Evolutionary conservation across 2,329 filamentous ascomycete genomes (phyloP).

Genomic region (Epichloe brachyelytri): DNA sequence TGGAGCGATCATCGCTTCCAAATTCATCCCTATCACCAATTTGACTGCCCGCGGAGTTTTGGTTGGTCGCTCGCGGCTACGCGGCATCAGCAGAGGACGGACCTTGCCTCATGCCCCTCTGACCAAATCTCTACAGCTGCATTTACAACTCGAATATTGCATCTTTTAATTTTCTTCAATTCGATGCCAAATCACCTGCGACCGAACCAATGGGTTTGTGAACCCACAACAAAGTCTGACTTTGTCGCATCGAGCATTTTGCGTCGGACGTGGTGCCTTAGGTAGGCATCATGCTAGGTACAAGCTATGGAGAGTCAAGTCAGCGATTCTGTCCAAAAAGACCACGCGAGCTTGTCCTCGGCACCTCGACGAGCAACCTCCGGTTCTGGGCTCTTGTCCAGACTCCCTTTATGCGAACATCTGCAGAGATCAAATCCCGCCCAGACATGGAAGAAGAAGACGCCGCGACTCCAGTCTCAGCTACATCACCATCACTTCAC

Average conservation of each 20-base stretch:
- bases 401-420: slow-evolving; percentile 50
- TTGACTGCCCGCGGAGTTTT: too few species aligned
- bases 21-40: too few species aligned
- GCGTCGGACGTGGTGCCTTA: not conserved
- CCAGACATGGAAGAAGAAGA: slow-evolving; percentile 22
- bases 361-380: slow-evolving; percentile 37
- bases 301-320: slow-evolving; percentile 5
- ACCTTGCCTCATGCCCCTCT: too few species aligned
- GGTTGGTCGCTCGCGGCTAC: too few species aligned
- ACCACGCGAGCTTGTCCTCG: slow-evolving; percentile 8
- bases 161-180: too few species aligned
- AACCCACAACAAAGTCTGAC: not conserved
- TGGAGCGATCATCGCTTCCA: too few species aligned
- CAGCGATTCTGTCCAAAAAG: slow-evolving; percentile 1
- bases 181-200: too few species aligned
- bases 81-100: too few species aligned
- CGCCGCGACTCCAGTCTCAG: slow-evolving; percentile 9
- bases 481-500: slow-evolving; percentile 16
- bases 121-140: too few species aligned
- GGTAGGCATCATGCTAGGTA: not conserved
- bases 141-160: too few species aligned
- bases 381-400: slow-evolving; percentile 51
- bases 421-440: slow-evolving; percentile 17
- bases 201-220: not conserved
- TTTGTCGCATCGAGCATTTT: not conserved